Conservation (phyloP, 768 basidiomycete genomes). For the Rhodotorula toruloides region DNA sequence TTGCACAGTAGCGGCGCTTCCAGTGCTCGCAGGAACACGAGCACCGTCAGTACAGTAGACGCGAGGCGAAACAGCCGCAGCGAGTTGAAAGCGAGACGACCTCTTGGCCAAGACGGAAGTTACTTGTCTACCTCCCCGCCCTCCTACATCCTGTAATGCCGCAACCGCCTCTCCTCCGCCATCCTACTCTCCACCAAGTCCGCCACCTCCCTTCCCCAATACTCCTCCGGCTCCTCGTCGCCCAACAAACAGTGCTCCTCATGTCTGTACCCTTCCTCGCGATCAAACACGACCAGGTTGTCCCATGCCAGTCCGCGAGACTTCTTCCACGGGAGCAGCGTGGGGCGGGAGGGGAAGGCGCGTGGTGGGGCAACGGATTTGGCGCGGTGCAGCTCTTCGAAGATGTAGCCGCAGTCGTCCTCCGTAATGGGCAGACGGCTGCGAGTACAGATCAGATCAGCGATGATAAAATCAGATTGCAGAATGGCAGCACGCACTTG, state of each 20-base stretch:
- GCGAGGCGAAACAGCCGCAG: no score
- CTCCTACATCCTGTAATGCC: conserved; percentile 21
- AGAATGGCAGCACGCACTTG: conserved; percentile 10
- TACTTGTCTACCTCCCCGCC: no score
- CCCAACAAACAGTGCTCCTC: conserved; percentile 45
- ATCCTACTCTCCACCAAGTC: conserved; percentile 57
- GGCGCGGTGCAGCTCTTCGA: conserved; percentile 74
- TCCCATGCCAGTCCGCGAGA: conserved; percentile 60
- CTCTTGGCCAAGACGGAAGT: no score
- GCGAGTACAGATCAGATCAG: not conserved
- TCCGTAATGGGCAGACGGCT: conserved; percentile 75
- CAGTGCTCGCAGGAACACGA: no score
- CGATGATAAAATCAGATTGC: not conserved
- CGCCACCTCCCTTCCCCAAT: conserved; percentile 67
- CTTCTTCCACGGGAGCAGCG: conserved; percentile 76
- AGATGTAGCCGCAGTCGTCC: conserved; percentile 74
- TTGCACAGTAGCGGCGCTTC: no score
- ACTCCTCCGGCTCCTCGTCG: conserved; percentile 52
- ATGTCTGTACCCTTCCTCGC: conserved; percentile 54
- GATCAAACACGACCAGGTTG: conserved; percentile 81
- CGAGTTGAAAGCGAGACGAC: no score
- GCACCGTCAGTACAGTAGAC: no score
- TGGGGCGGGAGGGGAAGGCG: conserved; percentile 64
- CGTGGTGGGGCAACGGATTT: conserved; percentile 71
- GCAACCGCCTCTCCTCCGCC: conserved; percentile 55